Percentiles rank a stretch among this genome's conserved stretches.
These are phyloP conservation scores for Metschnikowia peoriensis DNA, from an alignment of 805 yeast genomes.

Conservation along the genomic window DNA sequence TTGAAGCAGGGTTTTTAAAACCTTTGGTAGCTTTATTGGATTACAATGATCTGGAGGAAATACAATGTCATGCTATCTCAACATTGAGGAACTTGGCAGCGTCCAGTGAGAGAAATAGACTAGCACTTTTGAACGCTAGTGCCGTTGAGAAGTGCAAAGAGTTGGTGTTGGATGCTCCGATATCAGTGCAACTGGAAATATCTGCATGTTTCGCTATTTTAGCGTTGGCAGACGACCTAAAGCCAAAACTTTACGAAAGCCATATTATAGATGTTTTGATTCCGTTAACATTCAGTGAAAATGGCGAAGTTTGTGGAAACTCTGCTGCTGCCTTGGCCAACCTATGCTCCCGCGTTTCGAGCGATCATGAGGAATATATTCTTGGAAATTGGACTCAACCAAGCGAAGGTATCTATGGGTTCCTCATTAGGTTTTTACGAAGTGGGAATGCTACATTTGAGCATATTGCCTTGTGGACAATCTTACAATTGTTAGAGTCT, in stretches of 20 bases:
- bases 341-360: constrained; percentile 79
- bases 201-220: constrained; percentile 96
- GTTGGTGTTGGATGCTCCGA: constrained; percentile 80
- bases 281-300: constrained; percentile 83
- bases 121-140: constrained; percentile 89
- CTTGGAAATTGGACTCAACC: constrained; percentile 77
- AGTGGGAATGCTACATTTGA: constrained; percentile 92
- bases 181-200: constrained; percentile 91
- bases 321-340: constrained; percentile 98
- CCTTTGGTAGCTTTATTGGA: constrained; percentile 86
- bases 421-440: constrained; percentile 74
- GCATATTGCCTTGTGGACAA: constrained; percentile 97
- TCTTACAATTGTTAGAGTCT: constrained; percentile 87
- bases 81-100: constrained; percentile 96
- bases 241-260: constrained; percentile 75
- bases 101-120: constrained; percentile 86
- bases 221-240: constrained; percentile 93
- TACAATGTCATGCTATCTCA: constrained; percentile 97
- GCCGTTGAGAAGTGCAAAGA: constrained; percentile 93
- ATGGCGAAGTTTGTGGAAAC: constrained; percentile 96
- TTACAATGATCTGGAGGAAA: constrained; percentile 87
- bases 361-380: constrained; percentile 72
- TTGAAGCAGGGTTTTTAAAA: constrained; percentile 92
- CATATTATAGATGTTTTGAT: constrained; percentile 85
- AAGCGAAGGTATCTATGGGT: constrained; percentile 81